Conservation (phyloP, 1,139 yeast species). For the Scheffersomyces parashehatae region DNA sequence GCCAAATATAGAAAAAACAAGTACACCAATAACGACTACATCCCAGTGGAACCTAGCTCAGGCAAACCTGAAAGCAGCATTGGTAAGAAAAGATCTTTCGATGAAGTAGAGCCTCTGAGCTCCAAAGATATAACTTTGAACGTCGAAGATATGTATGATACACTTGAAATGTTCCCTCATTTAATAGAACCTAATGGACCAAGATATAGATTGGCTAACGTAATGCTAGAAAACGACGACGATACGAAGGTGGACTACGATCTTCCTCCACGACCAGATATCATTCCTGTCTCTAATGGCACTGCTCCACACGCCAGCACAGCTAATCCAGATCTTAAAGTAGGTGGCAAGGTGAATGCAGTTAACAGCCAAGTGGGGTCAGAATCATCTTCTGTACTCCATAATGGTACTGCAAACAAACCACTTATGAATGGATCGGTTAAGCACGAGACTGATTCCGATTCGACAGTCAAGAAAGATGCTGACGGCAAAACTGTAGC, state of each 20-base stretch:
- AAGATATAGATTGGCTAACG: slow-evolving; percentile 48
- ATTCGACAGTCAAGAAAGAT: slow-evolving; percentile 8
- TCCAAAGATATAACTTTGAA: slow-evolving; percentile 46
- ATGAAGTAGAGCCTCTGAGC: slow-evolving; percentile 13
- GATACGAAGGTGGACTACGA: slow-evolving; percentile 40
- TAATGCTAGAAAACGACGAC: slow-evolving; percentile 62
- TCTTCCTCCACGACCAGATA: slow-evolving; percentile 38
- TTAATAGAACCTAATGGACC: slow-evolving; percentile 70
- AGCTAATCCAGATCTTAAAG: slow-evolving; percentile 6
- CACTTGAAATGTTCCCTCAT: slow-evolving; percentile 66
- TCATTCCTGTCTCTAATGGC: slow-evolving; percentile 10
- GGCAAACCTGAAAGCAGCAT: slow-evolving; percentile 1
- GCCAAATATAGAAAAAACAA: slow-evolving; percentile 60
- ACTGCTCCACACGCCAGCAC: slow-evolving; percentile 7
- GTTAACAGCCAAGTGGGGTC: neutral
- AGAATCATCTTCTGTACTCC: neutral
- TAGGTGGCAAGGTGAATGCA: slow-evolving; percentile 2
- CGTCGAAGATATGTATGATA: slow-evolving; percentile 65
- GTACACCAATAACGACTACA: slow-evolving; percentile 48
- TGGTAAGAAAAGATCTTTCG: slow-evolving; percentile 18
- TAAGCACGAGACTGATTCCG: slow-evolving; percentile 7
- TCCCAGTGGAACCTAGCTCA: slow-evolving; percentile 18
- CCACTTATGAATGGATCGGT: slow-evolving; percentile 3
- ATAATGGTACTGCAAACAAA: neutral
- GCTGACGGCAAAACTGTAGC: neutral